Evolutionary conservation across 2,329 filamentous ascomycete species (phyloP).

Genomic region (Diaporthe caulivora): DNA sequence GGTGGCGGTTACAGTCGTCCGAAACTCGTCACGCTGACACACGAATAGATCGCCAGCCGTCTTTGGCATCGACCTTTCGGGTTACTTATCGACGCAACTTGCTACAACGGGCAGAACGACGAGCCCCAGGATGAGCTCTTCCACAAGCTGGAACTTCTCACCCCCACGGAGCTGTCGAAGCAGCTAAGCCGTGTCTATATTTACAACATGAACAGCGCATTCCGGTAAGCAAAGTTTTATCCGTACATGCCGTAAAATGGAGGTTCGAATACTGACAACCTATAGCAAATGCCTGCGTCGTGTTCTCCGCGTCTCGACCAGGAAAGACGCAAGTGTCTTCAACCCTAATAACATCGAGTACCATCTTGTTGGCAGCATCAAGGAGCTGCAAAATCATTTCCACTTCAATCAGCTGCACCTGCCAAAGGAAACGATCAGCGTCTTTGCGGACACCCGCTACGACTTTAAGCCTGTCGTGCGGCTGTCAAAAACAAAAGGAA

Average conservation of each 20-base stretch:
- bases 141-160: slow-evolving; percentile 72
- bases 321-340: slow-evolving; percentile 71
- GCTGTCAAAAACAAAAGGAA: slow-evolving; percentile 77
- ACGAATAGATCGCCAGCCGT: slow-evolving; percentile 71
- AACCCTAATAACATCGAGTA: slow-evolving; percentile 76
- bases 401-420: slow-evolving; percentile 75
- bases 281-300: slow-evolving; percentile 73
- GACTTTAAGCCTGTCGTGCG: slow-evolving; percentile 75
- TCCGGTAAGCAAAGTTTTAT: slow-evolving; percentile 58
- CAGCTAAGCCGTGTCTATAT: slow-evolving; percentile 74
- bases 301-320: slow-evolving; percentile 71
- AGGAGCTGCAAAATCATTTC: slow-evolving; percentile 75
- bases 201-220: slow-evolving; percentile 81
- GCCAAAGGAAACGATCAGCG: slow-evolving; percentile 77
- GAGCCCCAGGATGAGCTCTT: slow-evolving; percentile 76
- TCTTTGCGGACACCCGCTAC: slow-evolving; percentile 74
- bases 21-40: slow-evolving; percentile 11
- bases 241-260: background rate
- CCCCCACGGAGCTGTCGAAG: slow-evolving; percentile 70
- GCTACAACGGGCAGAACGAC: slow-evolving; percentile 73
- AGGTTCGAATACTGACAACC: background rate
- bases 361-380: slow-evolving; percentile 73
- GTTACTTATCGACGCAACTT: slow-evolving; percentile 76
- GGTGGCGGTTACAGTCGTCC: background rate
- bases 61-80: slow-evolving; percentile 79